Percentiles rank a stretch among this genome's conserved stretches.
These are phyloP conservation scores for Ulota crispa DNA, from an alignment of 225 moss, liverwort and hornwort genomes.

Conservation along the genomic window DNA sequence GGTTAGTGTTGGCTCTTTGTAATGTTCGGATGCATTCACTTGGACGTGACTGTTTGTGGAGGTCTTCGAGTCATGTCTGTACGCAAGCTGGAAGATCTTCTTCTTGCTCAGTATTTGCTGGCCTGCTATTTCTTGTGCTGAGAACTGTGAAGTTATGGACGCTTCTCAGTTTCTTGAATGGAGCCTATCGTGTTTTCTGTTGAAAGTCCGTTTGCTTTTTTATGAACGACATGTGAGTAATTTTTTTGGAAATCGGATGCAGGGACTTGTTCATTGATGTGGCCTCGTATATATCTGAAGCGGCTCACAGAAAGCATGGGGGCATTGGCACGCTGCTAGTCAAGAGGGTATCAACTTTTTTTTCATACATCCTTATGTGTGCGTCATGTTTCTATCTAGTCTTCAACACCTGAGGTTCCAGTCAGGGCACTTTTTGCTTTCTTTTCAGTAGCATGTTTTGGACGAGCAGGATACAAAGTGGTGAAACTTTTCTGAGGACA, in stretches of 20 bases:
- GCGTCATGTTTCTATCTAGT: neutral
- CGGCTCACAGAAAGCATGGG: conserved; percentile 77
- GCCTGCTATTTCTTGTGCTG: conserved; percentile 3
- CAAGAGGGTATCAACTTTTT: conserved; percentile 64
- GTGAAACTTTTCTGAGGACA: neutral
- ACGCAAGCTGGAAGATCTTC: conserved; percentile 1
- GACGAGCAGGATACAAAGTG: neutral
- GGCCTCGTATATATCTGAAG: conserved; percentile 41
- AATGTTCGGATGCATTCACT: neutral
- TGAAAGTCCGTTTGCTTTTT: neutral
- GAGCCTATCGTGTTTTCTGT: neutral
- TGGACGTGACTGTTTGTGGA: neutral
- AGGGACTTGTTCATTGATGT: conserved; percentile 30
- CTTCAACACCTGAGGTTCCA: neutral
- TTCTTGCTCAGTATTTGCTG: neutral
- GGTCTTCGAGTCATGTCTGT: conserved; percentile 11
- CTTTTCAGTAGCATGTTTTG: conserved; percentile 6
- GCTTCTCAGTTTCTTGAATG: conserved; percentile 6
- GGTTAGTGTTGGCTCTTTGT: neutral
- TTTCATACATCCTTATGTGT: neutral
- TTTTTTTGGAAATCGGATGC: conserved; percentile 16
- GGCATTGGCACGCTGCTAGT: conserved; percentile 92
- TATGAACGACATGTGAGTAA: neutral
- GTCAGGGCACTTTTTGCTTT: neutral
- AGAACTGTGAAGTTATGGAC: neutral